phyloP scores from a whole-genome alignment of 2,329 filamentous ascomycete species.

The Monilinia fructigena region DNA sequence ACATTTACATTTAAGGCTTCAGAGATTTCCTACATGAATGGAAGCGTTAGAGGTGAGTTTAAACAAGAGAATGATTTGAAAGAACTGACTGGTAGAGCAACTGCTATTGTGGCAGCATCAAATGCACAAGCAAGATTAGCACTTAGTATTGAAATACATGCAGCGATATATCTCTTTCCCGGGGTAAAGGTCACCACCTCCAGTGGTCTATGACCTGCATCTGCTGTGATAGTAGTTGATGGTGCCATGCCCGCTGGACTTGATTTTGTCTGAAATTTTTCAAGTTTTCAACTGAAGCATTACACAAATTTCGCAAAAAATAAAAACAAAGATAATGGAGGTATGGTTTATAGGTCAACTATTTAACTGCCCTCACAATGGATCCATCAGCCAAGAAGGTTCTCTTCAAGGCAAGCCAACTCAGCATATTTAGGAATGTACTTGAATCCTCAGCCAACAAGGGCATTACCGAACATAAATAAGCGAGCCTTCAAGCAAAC shows the following conservation, averaged over 20 bases:
- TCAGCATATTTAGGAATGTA: not conserved
- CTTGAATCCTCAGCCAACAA: not conserved
- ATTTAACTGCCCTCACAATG: not conserved
- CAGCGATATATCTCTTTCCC: constrained; percentile 12
- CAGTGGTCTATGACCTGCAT: not conserved
- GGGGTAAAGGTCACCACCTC: not conserved
- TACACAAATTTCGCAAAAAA: not conserved
- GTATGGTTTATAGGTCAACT: not conserved
- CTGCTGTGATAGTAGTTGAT: not conserved
- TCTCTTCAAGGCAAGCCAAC: not conserved
- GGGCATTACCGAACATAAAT: not conserved
- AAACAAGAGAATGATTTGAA: not conserved
- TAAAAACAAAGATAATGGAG: not conserved
- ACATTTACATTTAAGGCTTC: constrained; percentile 51
- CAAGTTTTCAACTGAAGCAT: not conserved
- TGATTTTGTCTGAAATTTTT: not conserved
- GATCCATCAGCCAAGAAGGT: not conserved
- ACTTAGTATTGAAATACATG: constrained; percentile 12
- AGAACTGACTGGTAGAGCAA: constrained; percentile 31
- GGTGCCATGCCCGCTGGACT: not conserved
- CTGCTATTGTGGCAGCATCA: constrained; percentile 58
- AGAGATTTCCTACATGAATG: constrained; percentile 48
- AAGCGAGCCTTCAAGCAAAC: not conserved
- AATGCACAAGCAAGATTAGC: constrained; percentile 57
- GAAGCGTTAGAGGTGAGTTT: constrained; percentile 26